phyloP scores from a whole-genome alignment of 306 rosid species.

The Pyrus communis region DNA sequence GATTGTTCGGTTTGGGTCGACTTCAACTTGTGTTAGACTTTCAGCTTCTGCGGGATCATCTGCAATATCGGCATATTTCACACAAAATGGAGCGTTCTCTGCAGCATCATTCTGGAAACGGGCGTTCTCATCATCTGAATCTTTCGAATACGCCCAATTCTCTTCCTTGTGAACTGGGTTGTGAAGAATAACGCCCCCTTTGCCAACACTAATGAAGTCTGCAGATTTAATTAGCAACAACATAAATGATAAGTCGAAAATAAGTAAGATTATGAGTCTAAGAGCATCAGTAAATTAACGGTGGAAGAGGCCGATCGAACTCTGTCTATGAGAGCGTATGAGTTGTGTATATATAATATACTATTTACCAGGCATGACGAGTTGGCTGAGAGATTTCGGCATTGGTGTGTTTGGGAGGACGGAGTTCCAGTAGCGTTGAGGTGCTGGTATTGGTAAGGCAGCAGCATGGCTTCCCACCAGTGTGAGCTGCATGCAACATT shows the following conservation, averaged over 20 bases:
- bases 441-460: slow-evolving; percentile 17
- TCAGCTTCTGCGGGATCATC: background rate
- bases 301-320: too few species aligned
- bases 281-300: too few species aligned
- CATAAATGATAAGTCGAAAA: too few species aligned
- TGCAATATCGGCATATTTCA: too few species aligned
- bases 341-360: background rate
- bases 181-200: background rate
- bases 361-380: slow-evolving; percentile 28
- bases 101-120: too few species aligned
- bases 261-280: background rate
- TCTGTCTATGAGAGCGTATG: too few species aligned
- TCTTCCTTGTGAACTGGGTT: background rate
- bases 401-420: slow-evolving; percentile 50
- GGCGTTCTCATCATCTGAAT: too few species aligned
- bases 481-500: slow-evolving; percentile 20
- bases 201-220: background rate
- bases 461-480: slow-evolving; percentile 37
- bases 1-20: background rate
- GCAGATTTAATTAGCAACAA: background rate
- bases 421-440: slow-evolving; percentile 52
- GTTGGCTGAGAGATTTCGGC: slow-evolving; percentile 43
- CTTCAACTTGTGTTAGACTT: too few species aligned
- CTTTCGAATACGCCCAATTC: too few species aligned
- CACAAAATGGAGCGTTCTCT: background rate